These are phyloP conservation scores for Pichia ethanolica DNA, from an alignment of 805 yeast species.

Conservation along the genomic window DNA sequence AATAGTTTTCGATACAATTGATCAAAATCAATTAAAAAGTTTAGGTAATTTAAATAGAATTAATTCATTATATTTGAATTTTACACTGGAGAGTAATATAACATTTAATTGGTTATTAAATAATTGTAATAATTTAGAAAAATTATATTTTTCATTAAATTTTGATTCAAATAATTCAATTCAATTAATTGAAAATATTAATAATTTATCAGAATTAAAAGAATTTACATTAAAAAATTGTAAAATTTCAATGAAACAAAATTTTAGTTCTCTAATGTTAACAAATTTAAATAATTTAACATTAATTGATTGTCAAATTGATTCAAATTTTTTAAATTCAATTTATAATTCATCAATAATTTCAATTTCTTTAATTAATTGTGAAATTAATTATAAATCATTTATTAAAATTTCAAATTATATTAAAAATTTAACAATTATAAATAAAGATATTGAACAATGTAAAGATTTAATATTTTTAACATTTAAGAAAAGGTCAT, in stretches of 20 bases:
- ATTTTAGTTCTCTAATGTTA: background rate
- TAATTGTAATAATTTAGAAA: constrained; percentile 9
- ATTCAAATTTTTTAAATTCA: constrained; percentile 9
- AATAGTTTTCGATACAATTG: constrained; percentile 6
- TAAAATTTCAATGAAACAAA: background rate
- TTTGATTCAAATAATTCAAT: constrained; percentile 1
- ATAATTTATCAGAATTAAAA: background rate
- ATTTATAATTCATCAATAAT: background rate
- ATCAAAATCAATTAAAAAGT: background rate
- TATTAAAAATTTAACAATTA: constrained; percentile 13
- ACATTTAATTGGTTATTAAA: constrained; percentile 10
- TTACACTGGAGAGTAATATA: constrained; percentile 1
- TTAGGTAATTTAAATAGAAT: constrained; percentile 1
- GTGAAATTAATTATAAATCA: constrained; percentile 15
- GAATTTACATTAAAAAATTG: constrained; percentile 2
- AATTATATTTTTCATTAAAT: constrained; percentile 9
- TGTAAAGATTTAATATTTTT: constrained; percentile 14
- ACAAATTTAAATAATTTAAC: constrained; percentile 11
- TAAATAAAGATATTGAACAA: constrained; percentile 11
- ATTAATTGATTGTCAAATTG: constrained; percentile 15
- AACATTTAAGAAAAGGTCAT: constrained; percentile 1
- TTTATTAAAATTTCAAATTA: constrained; percentile 14
- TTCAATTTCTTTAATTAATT: constrained; percentile 14
- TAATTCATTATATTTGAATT: constrained; percentile 3
- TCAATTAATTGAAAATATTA: background rate